These are phyloP conservation scores for Daldinia childiae DNA, from an alignment of 495 filamentous ascomycete genomes.

Conservation along the genomic window DNA sequence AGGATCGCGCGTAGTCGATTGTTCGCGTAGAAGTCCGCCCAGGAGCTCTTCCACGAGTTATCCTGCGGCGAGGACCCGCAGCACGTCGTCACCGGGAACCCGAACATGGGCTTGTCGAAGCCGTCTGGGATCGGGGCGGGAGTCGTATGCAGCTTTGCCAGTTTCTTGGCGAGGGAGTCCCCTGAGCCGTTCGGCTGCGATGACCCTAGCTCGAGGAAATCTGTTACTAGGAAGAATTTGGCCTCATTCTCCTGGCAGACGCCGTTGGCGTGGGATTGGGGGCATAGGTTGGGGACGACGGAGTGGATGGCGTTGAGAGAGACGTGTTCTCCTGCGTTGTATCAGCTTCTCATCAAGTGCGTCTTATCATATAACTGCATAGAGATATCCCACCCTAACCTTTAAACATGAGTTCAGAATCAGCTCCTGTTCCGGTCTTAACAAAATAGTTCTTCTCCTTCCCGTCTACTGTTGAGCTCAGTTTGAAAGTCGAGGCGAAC, in stretches of 20 bases:
- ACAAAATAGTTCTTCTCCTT: slow-evolving; percentile 76
- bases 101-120: slow-evolving; percentile 70
- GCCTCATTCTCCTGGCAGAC: slow-evolving; percentile 60
- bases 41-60: slow-evolving; percentile 72
- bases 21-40: slow-evolving; percentile 86
- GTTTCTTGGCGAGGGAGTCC: slow-evolving; percentile 72
- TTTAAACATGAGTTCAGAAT: slow-evolving; percentile 79
- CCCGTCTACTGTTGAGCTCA: slow-evolving; percentile 64
- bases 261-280: slow-evolving; percentile 76
- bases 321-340: slow-evolving; percentile 71
- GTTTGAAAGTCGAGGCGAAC: slow-evolving; percentile 77
- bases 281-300: slow-evolving; percentile 77
- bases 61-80: slow-evolving; percentile 86
- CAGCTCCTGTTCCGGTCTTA: slow-evolving; percentile 74
- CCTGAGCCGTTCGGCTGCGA: slow-evolving; percentile 50
- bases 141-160: slow-evolving; percentile 82
- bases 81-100: slow-evolving; percentile 83
- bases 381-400: slow-evolving; percentile 43
- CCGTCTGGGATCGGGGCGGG: slow-evolving; percentile 72
- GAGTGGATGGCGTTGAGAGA: slow-evolving; percentile 83
- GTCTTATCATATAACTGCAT: neutral
- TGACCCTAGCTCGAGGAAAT: slow-evolving; percentile 75
- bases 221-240: slow-evolving; percentile 82
- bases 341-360: neutral
- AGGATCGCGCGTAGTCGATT: slow-evolving; percentile 75